phyloP scores from a whole-genome alignment of 805 yeast genomes.

The Candida rishiriensis region DNA sequence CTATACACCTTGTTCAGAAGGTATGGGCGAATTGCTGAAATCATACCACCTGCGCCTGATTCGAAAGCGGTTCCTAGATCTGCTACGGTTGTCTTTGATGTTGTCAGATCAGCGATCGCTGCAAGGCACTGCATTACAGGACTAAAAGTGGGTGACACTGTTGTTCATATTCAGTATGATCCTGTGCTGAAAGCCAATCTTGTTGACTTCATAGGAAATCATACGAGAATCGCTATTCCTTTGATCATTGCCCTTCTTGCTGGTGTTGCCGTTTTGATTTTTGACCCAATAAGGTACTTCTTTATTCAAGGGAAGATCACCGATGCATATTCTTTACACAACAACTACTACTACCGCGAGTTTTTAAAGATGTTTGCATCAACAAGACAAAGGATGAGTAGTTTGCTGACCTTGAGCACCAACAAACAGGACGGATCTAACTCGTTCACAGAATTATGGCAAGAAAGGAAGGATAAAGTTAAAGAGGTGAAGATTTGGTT shows the following conservation, averaged over 20 bases:
- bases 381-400: constrained; percentile 25
- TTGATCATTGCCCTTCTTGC: constrained; percentile 73
- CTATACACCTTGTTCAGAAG: constrained; percentile 77
- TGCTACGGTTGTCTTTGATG: constrained; percentile 53
- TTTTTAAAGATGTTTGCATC: constrained; percentile 28
- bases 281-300: constrained; percentile 89
- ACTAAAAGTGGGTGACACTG: constrained; percentile 54
- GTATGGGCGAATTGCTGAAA: constrained; percentile 80
- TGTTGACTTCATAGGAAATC: constrained; percentile 61
- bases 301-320: constrained; percentile 72
- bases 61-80: constrained; percentile 41
- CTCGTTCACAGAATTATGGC: constrained; percentile 43
- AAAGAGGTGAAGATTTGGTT: constrained; percentile 74
- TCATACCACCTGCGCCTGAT: constrained; percentile 49
- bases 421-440: constrained; percentile 13
- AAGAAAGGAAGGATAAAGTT: constrained; percentile 63
- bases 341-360: constrained; percentile 32
- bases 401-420: constrained; percentile 12
- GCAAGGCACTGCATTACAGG: constrained; percentile 94
- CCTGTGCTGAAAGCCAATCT: constrained; percentile 50
- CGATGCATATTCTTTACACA: constrained; percentile 50
- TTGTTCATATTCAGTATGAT: constrained; percentile 70
- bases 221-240: constrained; percentile 82
- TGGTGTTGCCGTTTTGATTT: constrained; percentile 74
- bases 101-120: constrained; percentile 65